phyloP scores from a whole-genome alignment of 352 stramenopile species.

The Phytopythium kandeliae region DNA sequence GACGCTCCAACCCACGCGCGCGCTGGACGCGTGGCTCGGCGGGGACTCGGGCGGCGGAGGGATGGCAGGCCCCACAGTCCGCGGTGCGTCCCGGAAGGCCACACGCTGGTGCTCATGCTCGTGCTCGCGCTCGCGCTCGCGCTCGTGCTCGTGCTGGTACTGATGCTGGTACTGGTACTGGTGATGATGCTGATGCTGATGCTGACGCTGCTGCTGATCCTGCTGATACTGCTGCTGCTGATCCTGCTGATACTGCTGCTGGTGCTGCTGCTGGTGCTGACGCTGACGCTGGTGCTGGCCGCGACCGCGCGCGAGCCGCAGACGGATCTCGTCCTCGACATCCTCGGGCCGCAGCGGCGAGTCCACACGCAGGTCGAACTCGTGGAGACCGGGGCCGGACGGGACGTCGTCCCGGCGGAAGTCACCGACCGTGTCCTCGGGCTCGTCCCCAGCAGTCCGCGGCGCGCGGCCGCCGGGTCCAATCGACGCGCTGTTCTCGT shows the following conservation, averaged over 20 bases:
- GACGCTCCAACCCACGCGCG: slow-evolving; percentile 1
- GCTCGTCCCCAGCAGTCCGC: slow-evolving; percentile 8
- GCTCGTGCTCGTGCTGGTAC: too few species aligned
- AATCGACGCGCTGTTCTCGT: slow-evolving; percentile 3
- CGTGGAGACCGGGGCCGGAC: slow-evolving; percentile 4
- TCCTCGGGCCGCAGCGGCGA: background rate
- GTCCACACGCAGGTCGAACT: slow-evolving; percentile 27
- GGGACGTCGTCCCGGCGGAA: slow-evolving; percentile 22
- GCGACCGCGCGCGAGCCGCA: slow-evolving; percentile 2
- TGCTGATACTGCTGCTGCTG: too few species aligned
- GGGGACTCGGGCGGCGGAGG: background rate
- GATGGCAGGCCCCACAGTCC: background rate
- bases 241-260: too few species aligned
- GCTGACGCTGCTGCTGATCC: too few species aligned
- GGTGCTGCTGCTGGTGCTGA: background rate
- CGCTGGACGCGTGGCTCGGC: background rate
- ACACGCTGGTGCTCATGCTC: too few species aligned
- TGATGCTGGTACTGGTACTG: too few species aligned
- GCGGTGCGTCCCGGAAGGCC: background rate
- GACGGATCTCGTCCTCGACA: slow-evolving; percentile 6
- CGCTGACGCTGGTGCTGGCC: background rate
- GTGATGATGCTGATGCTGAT: too few species aligned
- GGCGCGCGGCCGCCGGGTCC: background rate
- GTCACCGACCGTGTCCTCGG: slow-evolving; percentile 15
- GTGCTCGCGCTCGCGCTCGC: too few species aligned